Conservation (phyloP, 2,329 filamentous ascomycete species). For the Pseudocercospora crystallina region DNA sequence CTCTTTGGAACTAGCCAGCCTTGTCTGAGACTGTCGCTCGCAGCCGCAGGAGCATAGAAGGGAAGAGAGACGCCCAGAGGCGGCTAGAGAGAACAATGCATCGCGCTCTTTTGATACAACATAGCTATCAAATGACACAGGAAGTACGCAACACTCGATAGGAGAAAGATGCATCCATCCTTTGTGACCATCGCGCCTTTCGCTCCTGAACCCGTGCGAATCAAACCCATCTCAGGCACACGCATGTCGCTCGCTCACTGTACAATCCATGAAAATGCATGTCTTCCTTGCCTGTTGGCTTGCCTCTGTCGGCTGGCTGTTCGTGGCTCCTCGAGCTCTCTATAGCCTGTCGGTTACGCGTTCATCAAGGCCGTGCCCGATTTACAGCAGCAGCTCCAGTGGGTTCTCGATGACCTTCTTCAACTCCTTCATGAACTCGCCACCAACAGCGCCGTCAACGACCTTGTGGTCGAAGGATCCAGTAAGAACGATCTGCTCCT, state of each 20-base stretch:
- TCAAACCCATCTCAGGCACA: slow-evolving; percentile 7
- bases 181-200: too few relatives aligned
- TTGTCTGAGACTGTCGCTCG: too few relatives aligned
- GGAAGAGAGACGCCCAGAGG: background rate
- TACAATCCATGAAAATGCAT: slow-evolving; percentile 21
- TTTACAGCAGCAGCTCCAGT: slow-evolving; percentile 83
- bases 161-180: too few relatives aligned
- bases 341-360: slow-evolving; percentile 11
- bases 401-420: slow-evolving; percentile 99
- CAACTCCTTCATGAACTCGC: slow-evolving; percentile 93
- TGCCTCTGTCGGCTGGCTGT: background rate
- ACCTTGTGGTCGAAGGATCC: slow-evolving; percentile 99
- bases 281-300: slow-evolving; percentile 1
- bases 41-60: too few relatives aligned
- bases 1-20: too few relatives aligned
- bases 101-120: slow-evolving; percentile 19
- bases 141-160: too few relatives aligned
- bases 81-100: slow-evolving; percentile 5
- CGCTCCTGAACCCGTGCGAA: background rate
- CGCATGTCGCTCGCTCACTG: slow-evolving; percentile 21
- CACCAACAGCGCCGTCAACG: slow-evolving; percentile 91
- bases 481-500: slow-evolving; percentile 94
- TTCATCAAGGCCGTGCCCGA: background rate
- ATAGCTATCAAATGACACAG: slow-evolving; percentile 7
- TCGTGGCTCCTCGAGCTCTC: slow-evolving; percentile 8